Base-by-base conservation (phyloP, 805 yeast genomes). In the Pichia phayaonensis region DNA sequence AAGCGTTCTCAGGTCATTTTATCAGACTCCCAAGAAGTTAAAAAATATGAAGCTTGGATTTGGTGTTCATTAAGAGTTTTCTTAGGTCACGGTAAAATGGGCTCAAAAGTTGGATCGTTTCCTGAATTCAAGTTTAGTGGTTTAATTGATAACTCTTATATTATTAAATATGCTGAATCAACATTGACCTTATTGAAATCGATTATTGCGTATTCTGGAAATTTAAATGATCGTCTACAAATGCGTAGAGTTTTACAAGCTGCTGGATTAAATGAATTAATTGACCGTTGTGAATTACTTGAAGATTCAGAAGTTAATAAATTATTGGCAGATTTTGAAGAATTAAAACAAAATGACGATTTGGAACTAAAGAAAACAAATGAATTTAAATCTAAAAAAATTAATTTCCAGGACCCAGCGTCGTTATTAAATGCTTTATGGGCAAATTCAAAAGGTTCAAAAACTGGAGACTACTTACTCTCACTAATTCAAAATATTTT, bases 31-130 rank as follows among this genome's bases (percentile, higher is more conserved):
- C 58, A 70, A 38, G 56, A 57, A 16, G 57, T 61, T 18, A 56
- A 57, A 42, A 57, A 61, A 44, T 64, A 63, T 45, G 72, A 68
- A 47, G 66, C 65, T 0, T 68, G 71, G 71, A 52, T 68, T 20
- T 62, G 67, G 66, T 57, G 65, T 18, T 58, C 60, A 20, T 53
- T 60, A 24, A 48, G 68, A 27, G 49, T 65, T 2, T 56, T 67
- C 27, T 60, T 63, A 46, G 97, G 97, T 2, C 76, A 90, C 58
- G 98, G 98, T 8, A 84, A 81, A 59, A 75, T 86, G 76, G 96
- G 97, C 12, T 87, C 97, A 0, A 66, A 84, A 59, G 98, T 92
- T 10, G 97, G 97, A 2, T 96, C 97, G 0, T 83, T 88, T 52
- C 94, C 84, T 11, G 97, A 92, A 57, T 75, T 81, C 48, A 82